These are phyloP conservation scores for Mastigamoeba balamuthi DNA, from an alignment of 78 protist species.

Conservation along the genomic window DNA sequence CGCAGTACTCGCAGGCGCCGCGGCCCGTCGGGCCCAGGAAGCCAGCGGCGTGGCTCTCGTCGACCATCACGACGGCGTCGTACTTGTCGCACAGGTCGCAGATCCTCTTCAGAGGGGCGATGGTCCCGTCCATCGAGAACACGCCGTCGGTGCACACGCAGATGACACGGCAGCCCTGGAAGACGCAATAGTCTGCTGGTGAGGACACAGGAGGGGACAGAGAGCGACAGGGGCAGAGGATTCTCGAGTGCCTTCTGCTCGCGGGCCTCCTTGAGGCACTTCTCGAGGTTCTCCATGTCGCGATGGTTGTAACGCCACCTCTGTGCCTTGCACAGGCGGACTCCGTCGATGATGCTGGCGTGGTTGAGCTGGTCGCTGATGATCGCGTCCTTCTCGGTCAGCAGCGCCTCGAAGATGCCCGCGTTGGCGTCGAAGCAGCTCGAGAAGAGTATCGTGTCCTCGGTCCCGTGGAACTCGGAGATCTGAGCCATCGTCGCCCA, in stretches of 20 bases:
- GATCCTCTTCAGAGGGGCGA: slow-evolving; percentile 68
- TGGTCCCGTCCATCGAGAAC: slow-evolving; percentile 81
- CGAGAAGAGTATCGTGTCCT: slow-evolving; percentile 54
- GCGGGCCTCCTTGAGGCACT: slow-evolving; percentile 14
- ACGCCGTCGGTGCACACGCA: slow-evolving; percentile 57
- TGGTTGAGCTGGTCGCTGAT: slow-evolving; percentile 65
- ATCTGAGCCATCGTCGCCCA: no score
- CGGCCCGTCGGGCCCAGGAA: slow-evolving; percentile 57
- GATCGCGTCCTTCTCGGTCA: slow-evolving; percentile 51
- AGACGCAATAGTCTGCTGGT: no score
- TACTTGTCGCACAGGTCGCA: slow-evolving; percentile 45
- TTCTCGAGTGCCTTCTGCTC: no score
- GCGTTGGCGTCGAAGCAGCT: slow-evolving; percentile 72
- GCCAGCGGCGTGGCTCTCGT: slow-evolving; percentile 78
- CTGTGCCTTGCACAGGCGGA: slow-evolving; percentile 53
- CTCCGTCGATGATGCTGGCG: slow-evolving; percentile 74
- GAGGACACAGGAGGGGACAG: slow-evolving; percentile 19
- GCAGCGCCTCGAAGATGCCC: slow-evolving; percentile 61
- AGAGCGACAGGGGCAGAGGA: no score
- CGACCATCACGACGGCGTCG: slow-evolving; percentile 55
- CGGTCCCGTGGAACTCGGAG: slow-evolving; percentile 40
- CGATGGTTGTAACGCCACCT: slow-evolving; percentile 11
- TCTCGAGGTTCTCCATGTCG: slow-evolving; percentile 56
- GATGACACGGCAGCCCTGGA: no score
- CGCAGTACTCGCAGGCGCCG: slow-evolving; percentile 32